Conservation (phyloP, 2,329 filamentous ascomycete genomes). For the Raffaelea ambrosiae region DNA sequence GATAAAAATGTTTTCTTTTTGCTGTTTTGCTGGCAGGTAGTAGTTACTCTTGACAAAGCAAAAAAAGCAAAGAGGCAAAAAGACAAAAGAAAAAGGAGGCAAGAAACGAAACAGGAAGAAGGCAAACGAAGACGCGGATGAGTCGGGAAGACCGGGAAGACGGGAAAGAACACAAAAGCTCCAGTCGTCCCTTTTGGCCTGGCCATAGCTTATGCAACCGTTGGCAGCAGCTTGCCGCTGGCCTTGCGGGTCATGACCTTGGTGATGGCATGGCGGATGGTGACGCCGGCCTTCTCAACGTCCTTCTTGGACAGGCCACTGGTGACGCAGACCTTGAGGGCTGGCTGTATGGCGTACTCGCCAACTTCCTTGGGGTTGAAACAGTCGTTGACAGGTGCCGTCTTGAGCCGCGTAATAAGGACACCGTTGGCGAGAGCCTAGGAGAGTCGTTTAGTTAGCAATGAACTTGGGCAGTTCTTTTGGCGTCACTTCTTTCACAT, state of each 20-base stretch:
- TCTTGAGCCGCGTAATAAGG: constrained; percentile 79
- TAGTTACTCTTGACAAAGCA: too few species aligned
- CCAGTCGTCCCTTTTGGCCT: background rate
- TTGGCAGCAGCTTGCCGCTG: constrained; percentile 17
- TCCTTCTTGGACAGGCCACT: constrained; percentile 87
- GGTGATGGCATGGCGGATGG: constrained; percentile 85
- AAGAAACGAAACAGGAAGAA: too few species aligned
- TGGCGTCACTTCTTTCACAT: too few species aligned
- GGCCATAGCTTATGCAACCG: constrained; percentile 4
- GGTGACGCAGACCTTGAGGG: constrained; percentile 86
- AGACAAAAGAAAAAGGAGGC: too few species aligned
- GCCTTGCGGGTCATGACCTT: constrained; percentile 69
- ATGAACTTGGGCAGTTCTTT: background rate
- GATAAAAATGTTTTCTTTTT: too few species aligned
- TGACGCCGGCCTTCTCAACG: constrained; percentile 84
- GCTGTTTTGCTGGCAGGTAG: too few species aligned
- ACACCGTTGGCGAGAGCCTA: constrained; percentile 81
- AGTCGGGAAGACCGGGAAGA: too few species aligned
- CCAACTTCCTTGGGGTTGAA: constrained; percentile 61
- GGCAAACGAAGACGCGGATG: too few species aligned
- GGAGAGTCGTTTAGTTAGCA: background rate
- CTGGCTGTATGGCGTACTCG: constrained; percentile 63
- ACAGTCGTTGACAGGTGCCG: constrained; percentile 55
- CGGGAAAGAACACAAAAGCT: background rate
- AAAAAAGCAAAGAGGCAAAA: too few species aligned